A percentile compares a stretch with the other conserved stretches of the same genome.
These are phyloP conservation scores for Calonectria hawksworthii DNA, from an alignment of 2,329 filamentous ascomycete genomes.

Conservation along the genomic window DNA sequence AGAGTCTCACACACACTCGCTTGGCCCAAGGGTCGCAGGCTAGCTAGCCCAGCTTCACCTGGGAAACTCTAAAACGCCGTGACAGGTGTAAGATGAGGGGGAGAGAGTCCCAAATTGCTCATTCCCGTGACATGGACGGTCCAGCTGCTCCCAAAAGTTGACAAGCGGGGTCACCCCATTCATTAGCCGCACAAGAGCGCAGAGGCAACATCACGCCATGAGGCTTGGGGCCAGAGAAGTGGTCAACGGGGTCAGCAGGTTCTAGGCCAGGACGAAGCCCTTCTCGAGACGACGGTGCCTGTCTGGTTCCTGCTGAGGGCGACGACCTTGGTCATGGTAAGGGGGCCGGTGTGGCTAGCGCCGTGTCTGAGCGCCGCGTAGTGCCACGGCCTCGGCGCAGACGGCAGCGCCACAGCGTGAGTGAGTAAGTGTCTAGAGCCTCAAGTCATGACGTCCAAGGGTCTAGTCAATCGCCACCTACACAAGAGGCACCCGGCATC, in stretches of 20 bases:
- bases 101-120: background rate
- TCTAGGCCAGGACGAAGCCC: background rate
- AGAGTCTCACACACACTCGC: background rate
- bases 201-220: constrained; percentile 11
- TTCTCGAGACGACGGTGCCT: constrained; percentile 7
- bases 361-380: constrained; percentile 3
- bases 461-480: background rate
- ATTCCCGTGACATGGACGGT: background rate
- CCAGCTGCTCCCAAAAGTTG: background rate
- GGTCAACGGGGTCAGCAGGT: background rate
- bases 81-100: background rate
- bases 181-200: background rate
- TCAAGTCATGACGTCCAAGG: background rate
- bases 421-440: background rate
- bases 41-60: background rate
- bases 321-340: background rate
- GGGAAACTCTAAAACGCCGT: background rate
- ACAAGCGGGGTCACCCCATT: background rate
- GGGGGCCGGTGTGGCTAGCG: background rate
- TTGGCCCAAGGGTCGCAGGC: background rate
- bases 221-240: constrained; percentile 4
- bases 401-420: background rate
- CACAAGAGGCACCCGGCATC: background rate
- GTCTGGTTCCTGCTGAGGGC: background rate
- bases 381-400: constrained; percentile 2